Evolutionary conservation across 129 eudicot species (phyloP).

Genomic region (Ambrosia trifida): DNA sequence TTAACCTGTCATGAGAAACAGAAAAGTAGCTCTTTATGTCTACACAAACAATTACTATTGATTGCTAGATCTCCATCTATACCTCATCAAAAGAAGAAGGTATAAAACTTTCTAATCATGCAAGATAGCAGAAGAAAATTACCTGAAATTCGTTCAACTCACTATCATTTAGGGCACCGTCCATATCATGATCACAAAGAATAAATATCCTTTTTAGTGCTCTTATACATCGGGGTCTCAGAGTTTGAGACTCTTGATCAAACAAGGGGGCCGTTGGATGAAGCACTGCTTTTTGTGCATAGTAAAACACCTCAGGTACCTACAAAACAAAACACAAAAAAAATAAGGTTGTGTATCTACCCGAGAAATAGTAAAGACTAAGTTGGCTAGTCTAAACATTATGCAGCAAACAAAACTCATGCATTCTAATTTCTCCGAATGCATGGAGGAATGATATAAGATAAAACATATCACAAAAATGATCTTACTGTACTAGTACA

Average conservation of each 20-base stretch:
- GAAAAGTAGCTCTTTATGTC: slow-evolving; percentile 18
- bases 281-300: slow-evolving; percentile 96
- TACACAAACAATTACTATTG: neutral
- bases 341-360: slow-evolving; percentile 16
- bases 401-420: slow-evolving; percentile 10
- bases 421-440: slow-evolving; percentile 4
- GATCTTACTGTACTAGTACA: slow-evolving; percentile 1
- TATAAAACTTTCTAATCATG: slow-evolving; percentile 10
- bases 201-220: slow-evolving; percentile 87
- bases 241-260: slow-evolving; percentile 90
- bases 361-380: neutral
- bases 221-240: slow-evolving; percentile 85
- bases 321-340: slow-evolving; percentile 23
- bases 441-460: neutral
- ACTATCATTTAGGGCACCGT: slow-evolving; percentile 80
- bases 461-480: slow-evolving; percentile 11
- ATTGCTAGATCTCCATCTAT: neutral
- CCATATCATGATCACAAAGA: slow-evolving; percentile 90
- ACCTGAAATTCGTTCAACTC: slow-evolving; percentile 97
- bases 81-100: slow-evolving; percentile 17
- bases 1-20: slow-evolving; percentile 58
- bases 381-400: neutral
- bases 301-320: slow-evolving; percentile 96
- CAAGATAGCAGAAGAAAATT: slow-evolving; percentile 5
- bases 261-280: slow-evolving; percentile 97